These are phyloP conservation scores for Meyerozyma carpophila DNA, from an alignment of 1,139 yeast genomes.

Conservation along the genomic window DNA sequence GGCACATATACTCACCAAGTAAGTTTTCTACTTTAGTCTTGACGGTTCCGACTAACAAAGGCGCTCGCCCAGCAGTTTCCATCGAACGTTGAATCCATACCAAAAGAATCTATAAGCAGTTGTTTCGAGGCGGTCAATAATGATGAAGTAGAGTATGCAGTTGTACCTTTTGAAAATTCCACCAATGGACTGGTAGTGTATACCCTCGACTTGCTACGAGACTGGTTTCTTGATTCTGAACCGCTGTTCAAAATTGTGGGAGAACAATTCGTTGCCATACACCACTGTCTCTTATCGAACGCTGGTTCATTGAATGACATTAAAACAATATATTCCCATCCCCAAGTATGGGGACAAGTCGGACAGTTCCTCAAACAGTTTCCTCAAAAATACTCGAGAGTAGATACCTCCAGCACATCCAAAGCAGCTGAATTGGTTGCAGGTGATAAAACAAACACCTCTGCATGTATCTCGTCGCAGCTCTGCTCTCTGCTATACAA, in stretches of 20 bases:
- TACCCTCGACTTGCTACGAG: constrained; percentile 76
- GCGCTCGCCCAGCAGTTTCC: constrained; percentile 78
- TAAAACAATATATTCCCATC: constrained; percentile 74
- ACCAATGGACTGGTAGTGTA: constrained; percentile 90
- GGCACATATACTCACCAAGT: constrained; percentile 93
- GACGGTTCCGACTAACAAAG: constrained; percentile 19
- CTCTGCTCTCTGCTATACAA: constrained; percentile 63
- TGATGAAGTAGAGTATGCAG: constrained; percentile 56
- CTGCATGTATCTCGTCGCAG: constrained; percentile 44
- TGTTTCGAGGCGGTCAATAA: constrained; percentile 56
- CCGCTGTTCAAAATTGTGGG: constrained; percentile 52
- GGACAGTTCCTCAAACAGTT: constrained; percentile 43
- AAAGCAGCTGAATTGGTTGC: constrained; percentile 70
- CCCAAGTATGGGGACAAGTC: constrained; percentile 98
- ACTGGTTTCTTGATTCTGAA: constrained; percentile 38
- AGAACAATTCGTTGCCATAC: constrained; percentile 78
- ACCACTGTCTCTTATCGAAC: constrained; percentile 66
- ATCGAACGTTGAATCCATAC: constrained; percentile 13
- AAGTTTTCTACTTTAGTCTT: constrained; percentile 17
- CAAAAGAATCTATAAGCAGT: constrained; percentile 39
- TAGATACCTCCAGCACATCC: constrained; percentile 77
- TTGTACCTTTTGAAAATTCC: constrained; percentile 92
- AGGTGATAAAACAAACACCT: constrained; percentile 29
- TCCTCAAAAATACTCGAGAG: constrained; percentile 31
- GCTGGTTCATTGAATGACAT: constrained; percentile 40